Evolutionary conservation across 1,284 basidiomycete genomes (phyloP).

Genomic region (Exsudoporus floridanus): DNA sequence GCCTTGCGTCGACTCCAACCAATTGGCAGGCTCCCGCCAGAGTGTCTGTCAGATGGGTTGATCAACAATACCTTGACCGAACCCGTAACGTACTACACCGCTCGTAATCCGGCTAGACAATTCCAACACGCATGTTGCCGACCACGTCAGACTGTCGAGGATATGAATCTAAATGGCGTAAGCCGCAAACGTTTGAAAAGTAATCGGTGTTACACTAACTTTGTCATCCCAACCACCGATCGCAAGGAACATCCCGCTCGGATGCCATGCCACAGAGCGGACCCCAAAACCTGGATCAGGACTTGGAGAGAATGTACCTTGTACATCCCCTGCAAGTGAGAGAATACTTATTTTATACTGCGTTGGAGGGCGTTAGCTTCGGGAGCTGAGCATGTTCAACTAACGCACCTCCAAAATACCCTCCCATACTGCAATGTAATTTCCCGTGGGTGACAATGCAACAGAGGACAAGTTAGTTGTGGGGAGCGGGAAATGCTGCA

Average conservation of each 20-base stretch:
- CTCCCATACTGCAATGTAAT: slow-evolving; percentile 82
- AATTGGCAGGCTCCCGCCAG: slow-evolving; percentile 80
- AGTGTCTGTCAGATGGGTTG: slow-evolving; percentile 48
- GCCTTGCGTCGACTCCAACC: slow-evolving; percentile 77
- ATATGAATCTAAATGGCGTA: slow-evolving; percentile 60
- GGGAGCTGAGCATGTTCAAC: background rate
- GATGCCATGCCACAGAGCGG: slow-evolving; percentile 76
- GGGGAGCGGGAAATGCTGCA: slow-evolving; percentile 78
- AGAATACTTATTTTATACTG: slow-evolving; percentile 83
- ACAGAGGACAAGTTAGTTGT: slow-evolving; percentile 74
- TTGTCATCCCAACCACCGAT: slow-evolving; percentile 85
- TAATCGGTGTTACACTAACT: slow-evolving; percentile 39
- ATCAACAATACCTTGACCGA: background rate
- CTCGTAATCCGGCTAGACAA: slow-evolving; percentile 54
- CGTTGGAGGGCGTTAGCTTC: background rate
- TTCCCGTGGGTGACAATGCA: slow-evolving; percentile 80
- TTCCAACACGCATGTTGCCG: slow-evolving; percentile 63
- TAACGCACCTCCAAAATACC: slow-evolving; percentile 69
- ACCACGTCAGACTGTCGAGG: slow-evolving; percentile 78
- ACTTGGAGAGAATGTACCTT: slow-evolving; percentile 67
- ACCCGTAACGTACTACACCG: slow-evolving; percentile 49
- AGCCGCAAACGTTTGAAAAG: background rate
- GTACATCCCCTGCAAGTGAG: slow-evolving; percentile 68
- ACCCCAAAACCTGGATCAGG: slow-evolving; percentile 81
- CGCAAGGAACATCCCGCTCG: slow-evolving; percentile 74